Percentiles rank a stretch among this genome's conserved stretches.
These are phyloP conservation scores for Tuber calosporum DNA, from an alignment of 495 filamentous ascomycete genomes.

Conservation along the genomic window DNA sequence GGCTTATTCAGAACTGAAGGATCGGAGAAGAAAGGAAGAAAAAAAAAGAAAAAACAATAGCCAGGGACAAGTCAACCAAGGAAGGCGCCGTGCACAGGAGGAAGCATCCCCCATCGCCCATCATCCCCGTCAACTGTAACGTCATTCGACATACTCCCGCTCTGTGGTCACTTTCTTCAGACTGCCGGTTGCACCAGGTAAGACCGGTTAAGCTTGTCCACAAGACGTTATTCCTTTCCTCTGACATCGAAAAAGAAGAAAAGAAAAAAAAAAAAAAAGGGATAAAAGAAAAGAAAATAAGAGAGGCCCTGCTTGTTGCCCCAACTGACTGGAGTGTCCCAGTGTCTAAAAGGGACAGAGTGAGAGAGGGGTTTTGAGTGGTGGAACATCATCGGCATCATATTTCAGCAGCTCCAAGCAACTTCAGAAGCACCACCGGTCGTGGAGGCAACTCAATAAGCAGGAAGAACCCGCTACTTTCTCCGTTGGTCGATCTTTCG, in stretches of 20 bases:
- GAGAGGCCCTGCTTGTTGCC: not conserved
- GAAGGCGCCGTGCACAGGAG: constrained; percentile 23
- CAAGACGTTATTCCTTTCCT: not conserved
- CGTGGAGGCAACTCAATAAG: not conserved
- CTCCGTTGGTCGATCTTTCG: not conserved
- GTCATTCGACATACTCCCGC: constrained; percentile 35
- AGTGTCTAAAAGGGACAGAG: not conserved
- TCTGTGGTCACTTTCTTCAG: constrained; percentile 21
- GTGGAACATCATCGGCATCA: not conserved
- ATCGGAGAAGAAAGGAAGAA: not conserved
- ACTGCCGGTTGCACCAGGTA: constrained; percentile 25
- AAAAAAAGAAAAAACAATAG: not conserved
- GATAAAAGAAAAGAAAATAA: no score
- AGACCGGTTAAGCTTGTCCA: constrained; percentile 1
- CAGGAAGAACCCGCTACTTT: not conserved
- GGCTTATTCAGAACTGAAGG: not conserved
- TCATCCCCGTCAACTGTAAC: constrained; percentile 34
- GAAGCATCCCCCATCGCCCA: constrained; percentile 27
- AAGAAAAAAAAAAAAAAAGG: not conserved
- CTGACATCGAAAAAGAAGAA: not conserved
- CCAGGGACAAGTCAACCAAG: constrained; percentile 20
- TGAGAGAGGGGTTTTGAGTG: constrained; percentile 1
- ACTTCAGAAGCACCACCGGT: not conserved
- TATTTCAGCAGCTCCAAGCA: constrained; percentile 1
- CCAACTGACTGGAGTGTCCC: not conserved